phyloP scores from a whole-genome alignment of 208 protist genomes.

The Acanthamoeba sp. region DNA sequence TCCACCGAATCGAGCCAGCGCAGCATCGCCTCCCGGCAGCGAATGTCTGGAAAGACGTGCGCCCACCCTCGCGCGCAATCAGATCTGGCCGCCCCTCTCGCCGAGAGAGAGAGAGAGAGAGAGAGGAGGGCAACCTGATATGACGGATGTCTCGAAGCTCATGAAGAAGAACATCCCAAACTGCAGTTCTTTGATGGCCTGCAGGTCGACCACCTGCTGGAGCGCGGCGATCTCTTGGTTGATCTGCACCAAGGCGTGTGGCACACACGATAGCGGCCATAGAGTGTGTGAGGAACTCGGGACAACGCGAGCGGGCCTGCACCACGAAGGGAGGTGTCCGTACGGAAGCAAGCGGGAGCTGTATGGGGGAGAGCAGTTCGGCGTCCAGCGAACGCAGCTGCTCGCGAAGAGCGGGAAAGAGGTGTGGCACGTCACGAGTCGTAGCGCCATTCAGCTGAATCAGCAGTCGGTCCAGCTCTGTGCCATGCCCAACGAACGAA shows the following conservation, averaged over 20 bases:
- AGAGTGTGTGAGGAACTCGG: too few species aligned
- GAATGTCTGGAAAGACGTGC: too few species aligned
- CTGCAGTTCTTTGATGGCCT: not conserved
- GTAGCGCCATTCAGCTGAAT: not conserved
- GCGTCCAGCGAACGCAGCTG: not conserved
- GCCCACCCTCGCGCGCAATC: too few species aligned
- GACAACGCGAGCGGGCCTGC: too few species aligned
- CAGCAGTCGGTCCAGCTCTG: not conserved
- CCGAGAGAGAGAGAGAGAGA: not conserved
- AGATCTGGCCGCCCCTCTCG: too few species aligned
- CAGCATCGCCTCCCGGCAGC: too few species aligned
- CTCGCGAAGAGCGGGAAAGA: not conserved
- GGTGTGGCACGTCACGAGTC: not conserved
- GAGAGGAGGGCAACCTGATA: not conserved
- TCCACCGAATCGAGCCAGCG: too few species aligned
- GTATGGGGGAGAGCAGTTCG: not conserved
- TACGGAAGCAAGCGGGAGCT: not conserved
- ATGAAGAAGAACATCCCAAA: conserved; percentile 10
- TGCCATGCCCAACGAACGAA: too few species aligned
- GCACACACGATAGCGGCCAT: not conserved
- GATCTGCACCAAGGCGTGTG: not conserved
- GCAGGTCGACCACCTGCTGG: not conserved
- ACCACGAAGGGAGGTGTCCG: not conserved
- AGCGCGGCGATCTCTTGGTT: not conserved
- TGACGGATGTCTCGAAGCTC: not conserved